These are phyloP conservation scores for Cyclocybe aegerita DNA, from an alignment of 768 basidiomycete genomes.

Conservation along the genomic window DNA sequence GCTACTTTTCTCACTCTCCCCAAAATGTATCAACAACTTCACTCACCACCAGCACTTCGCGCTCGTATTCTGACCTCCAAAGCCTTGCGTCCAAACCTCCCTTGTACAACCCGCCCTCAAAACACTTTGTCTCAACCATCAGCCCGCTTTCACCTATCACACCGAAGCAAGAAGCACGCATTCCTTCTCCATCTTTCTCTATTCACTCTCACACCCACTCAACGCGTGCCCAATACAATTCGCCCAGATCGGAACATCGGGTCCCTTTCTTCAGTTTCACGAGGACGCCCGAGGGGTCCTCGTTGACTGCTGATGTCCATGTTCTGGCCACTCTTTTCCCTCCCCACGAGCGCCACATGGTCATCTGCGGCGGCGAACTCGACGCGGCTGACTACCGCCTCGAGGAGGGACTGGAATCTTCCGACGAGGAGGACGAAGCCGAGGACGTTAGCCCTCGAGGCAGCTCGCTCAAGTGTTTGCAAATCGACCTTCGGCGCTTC, in stretches of 20 bases:
- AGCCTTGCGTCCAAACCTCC: slow-evolving; percentile 23
- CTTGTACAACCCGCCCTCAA: slow-evolving; percentile 34
- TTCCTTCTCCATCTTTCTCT: slow-evolving; percentile 5
- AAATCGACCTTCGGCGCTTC: slow-evolving; percentile 72
- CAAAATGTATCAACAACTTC: slow-evolving; percentile 33
- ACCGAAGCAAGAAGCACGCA: slow-evolving; percentile 5
- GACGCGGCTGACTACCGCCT: slow-evolving; percentile 51
- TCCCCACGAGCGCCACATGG: slow-evolving; percentile 68
- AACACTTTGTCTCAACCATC: slow-evolving; percentile 25
- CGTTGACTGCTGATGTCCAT: slow-evolving; percentile 69
- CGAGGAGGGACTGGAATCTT: slow-evolving; percentile 24
- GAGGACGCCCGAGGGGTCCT: slow-evolving; percentile 73
- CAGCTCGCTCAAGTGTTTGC: slow-evolving; percentile 61
- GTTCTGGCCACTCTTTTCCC: slow-evolving; percentile 72
- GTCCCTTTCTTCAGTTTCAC: slow-evolving; percentile 84
- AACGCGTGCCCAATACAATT: slow-evolving; percentile 8
- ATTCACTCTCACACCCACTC: neutral
- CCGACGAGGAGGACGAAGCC: slow-evolving; percentile 38
- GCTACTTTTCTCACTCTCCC: slow-evolving; percentile 64
- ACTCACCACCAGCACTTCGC: slow-evolving; percentile 35
- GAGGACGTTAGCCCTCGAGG: slow-evolving; percentile 29
- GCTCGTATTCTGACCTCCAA: slow-evolving; percentile 42
- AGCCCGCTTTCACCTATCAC: slow-evolving; percentile 25
- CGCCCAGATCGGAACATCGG: slow-evolving; percentile 14
- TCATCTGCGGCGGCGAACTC: slow-evolving; percentile 71